phyloP scores from a whole-genome alignment of 371 early-diverging fungal genomes.

The Syncephalastrum sp. region DNA sequence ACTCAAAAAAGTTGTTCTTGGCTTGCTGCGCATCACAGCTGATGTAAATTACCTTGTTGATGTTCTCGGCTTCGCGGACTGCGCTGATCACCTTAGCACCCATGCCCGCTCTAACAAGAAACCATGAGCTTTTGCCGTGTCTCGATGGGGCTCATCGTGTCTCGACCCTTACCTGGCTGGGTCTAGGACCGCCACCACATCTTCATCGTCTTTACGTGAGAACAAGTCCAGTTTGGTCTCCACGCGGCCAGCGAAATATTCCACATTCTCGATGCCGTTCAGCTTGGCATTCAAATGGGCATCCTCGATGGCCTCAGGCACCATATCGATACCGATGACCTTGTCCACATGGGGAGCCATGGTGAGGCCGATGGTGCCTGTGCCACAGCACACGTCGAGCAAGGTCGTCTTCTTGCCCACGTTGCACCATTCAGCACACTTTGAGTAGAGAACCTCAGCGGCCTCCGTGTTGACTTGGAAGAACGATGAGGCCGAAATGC shows the following conservation, averaged over 20 bases:
- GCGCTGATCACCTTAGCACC: conserved; percentile 59
- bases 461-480: conserved; percentile 78
- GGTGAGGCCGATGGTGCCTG: conserved; percentile 79
- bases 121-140: neutral
- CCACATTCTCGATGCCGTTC: conserved; percentile 39
- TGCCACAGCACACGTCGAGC: conserved; percentile 82
- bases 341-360: conserved; percentile 62
- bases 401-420: conserved; percentile 39
- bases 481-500: conserved; percentile 69
- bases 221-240: conserved; percentile 58
- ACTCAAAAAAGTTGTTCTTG: conserved; percentile 64
- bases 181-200: conserved; percentile 65
- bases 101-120: conserved; percentile 38
- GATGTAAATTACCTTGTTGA: conserved; percentile 66
- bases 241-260: conserved; percentile 43
- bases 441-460: conserved; percentile 62
- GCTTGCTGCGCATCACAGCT: conserved; percentile 67
- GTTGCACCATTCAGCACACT: conserved; percentile 34
- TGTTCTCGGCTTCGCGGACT: conserved; percentile 49
- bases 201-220: conserved; percentile 24
- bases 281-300: conserved; percentile 64
- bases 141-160: neutral
- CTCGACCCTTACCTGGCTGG: conserved; percentile 56
- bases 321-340: conserved; percentile 76
- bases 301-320: conserved; percentile 64